phyloP scores from a whole-genome alignment of 2,329 filamentous ascomycete genomes.

The Neocatenulostroma microsporum region DNA sequence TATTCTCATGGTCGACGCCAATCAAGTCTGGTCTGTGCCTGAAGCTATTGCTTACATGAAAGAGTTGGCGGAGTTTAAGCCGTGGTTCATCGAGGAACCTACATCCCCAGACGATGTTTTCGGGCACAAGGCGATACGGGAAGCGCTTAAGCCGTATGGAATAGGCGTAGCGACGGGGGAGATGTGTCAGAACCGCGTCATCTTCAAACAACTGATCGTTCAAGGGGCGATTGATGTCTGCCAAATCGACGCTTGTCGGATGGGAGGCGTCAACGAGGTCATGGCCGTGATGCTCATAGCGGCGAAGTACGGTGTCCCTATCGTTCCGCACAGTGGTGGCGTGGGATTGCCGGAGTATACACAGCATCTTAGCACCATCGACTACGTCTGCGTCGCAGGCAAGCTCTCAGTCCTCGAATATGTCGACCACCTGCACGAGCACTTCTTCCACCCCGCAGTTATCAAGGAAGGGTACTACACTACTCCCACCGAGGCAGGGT shows the following conservation, averaged over 20 bases:
- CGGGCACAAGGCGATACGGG: constrained; percentile 75
- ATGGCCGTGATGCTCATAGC: constrained; percentile 84
- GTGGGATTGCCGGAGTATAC: constrained; percentile 92
- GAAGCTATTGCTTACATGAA: constrained; percentile 85
- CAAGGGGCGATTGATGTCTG: constrained; percentile 76
- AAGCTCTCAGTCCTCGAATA: constrained; percentile 74
- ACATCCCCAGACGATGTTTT: constrained; percentile 85
- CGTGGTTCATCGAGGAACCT: constrained; percentile 93
- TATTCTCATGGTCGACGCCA: constrained; percentile 85
- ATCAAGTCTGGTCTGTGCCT: constrained; percentile 82
- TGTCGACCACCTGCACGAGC: constrained; percentile 88
- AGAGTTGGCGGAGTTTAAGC: constrained; percentile 70
- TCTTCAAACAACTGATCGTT: constrained; percentile 86
- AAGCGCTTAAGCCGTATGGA: constrained; percentile 64
- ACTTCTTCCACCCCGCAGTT: constrained; percentile 73
- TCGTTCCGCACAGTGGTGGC: constrained; percentile 83
- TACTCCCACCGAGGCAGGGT: constrained; percentile 73
- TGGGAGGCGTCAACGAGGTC: constrained; percentile 87
- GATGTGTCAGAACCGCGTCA: constrained; percentile 91
- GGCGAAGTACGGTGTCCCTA: constrained; percentile 67
- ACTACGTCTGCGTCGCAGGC: constrained; percentile 79
- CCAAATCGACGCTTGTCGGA: constrained; percentile 82
- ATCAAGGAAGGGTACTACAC: constrained; percentile 83
- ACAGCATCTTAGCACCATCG: constrained; percentile 83
- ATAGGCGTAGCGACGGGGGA: constrained; percentile 87